Evolutionary conservation across 2,329 filamentous ascomycete species (phyloP), one percentile per base, ranked within the genome.

Genomic region (Neofusicoccum sp.): DNA sequence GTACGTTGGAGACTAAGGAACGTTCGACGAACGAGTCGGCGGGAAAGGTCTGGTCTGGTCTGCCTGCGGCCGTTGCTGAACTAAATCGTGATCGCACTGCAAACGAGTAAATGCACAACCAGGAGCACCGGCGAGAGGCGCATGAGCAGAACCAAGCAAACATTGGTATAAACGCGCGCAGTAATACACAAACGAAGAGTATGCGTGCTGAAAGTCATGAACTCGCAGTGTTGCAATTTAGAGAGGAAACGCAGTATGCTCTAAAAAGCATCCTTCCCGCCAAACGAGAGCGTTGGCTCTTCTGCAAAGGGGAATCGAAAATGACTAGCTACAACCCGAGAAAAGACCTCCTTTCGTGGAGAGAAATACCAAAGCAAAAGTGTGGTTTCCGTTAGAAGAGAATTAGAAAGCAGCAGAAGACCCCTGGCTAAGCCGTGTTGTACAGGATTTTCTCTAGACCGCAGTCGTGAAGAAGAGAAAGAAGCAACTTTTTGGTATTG

Each of bases 391-490:
- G 47, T 53, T 38, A 53, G 48, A 61, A 53, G 48, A 53, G 57
- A 54, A 53, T 53, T 45, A 54, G 58, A 49, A 28, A 61, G 58
- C 58, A 45, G 58, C 59, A 61, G 59, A 61, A 56, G 59, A 61
- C 59, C 59, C 60, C 24, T 59, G 60, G 60, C 53, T 51, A 59
- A 59, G 53, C 60, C 60, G 33, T 62, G 60, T 62, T 62, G 60
- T 62, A 62, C 60, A 62, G 48, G 60, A 62, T 58, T 62, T 62
- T 59, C 60, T 62, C 60, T 62, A 62, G 60, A 62, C 60, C 60
- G 43, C 60, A 38, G 45, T 58, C 44, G 30, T 51, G 53, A 62
- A 62, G 53, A 59, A 58, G 49, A 49, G 49, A 47, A 59, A 53
- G 54, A 62, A 11, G 56, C 53, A 58, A 62, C 60, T 62, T 62